Percentiles rank a stretch among this genome's conserved stretches.
phyloP scores from a whole-genome alignment of 345 rosid species.

The Aurinia saxatilis region DNA sequence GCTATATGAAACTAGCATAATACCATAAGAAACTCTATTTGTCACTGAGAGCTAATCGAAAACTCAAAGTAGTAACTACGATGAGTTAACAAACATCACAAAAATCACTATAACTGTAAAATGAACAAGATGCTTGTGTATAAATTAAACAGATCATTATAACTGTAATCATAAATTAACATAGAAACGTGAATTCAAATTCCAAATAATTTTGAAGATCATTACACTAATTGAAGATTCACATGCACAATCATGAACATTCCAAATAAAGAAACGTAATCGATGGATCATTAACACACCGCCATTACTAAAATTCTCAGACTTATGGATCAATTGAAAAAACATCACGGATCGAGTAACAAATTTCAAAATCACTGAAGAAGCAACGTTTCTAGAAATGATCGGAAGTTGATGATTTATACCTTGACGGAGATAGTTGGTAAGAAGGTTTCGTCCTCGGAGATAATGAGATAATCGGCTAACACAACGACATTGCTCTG shows the following conservation, averaged over 20 bases:
- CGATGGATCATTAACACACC: neutral
- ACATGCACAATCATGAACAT: neutral
- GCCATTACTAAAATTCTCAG: too few relatives aligned
- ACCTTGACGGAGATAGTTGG: slow-evolving; percentile 60
- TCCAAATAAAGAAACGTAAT: neutral
- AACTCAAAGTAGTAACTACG: too few relatives aligned
- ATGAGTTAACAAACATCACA: too few relatives aligned
- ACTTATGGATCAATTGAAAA: neutral
- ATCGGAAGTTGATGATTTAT: slow-evolving; percentile 13
- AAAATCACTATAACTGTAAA: too few relatives aligned
- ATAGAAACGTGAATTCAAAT: neutral
- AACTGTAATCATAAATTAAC: neutral
- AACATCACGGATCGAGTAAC: slow-evolving; percentile 18
- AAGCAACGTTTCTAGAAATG: neutral
- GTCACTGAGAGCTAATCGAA: too few relatives aligned
- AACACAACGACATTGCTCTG: slow-evolving; percentile 74
- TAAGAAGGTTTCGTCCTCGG: slow-evolving; percentile 38
- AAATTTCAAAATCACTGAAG: slow-evolving; percentile 6
- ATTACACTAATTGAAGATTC: neutral
- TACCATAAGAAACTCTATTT: too few relatives aligned
- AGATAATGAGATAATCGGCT: slow-evolving; percentile 64
- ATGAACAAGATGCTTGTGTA: too few relatives aligned
- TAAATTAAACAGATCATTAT: too few relatives aligned
- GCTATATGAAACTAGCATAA: neutral
- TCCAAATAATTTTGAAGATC: too few relatives aligned